Evolutionary conservation across 2,329 filamentous ascomycete genomes (phyloP).

Genomic region (Westerdykella ornata): DNA sequence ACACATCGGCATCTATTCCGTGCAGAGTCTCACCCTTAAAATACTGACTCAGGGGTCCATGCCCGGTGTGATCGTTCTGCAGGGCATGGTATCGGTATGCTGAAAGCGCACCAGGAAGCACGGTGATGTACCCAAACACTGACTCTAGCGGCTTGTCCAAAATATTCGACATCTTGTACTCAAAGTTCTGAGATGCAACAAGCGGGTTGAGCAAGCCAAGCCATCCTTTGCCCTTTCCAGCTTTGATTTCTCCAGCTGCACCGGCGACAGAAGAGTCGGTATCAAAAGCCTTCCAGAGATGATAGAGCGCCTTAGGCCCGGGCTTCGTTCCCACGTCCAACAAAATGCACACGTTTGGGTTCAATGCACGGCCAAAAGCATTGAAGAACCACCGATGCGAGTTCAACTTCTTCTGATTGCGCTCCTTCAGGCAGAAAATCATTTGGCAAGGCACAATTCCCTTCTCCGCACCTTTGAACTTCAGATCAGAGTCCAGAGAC

Average conservation of each 20-base stretch:
- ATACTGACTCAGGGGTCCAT: slow-evolving; percentile 93
- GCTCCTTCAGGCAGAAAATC: slow-evolving; percentile 97
- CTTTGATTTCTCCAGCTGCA: slow-evolving; percentile 95
- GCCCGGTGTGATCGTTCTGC: slow-evolving; percentile 92
- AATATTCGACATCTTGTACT: slow-evolving; percentile 99
- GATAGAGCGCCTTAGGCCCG: slow-evolving; percentile 83
- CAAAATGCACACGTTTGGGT: slow-evolving; percentile 93
- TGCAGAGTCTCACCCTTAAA: slow-evolving; percentile 98
- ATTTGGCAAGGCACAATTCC: slow-evolving; percentile 97
- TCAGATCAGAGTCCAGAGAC: slow-evolving; percentile 87
- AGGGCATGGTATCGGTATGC: slow-evolving; percentile 93
- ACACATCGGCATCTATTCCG: slow-evolving; percentile 91
- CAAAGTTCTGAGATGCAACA: slow-evolving; percentile 96
- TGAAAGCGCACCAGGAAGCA: slow-evolving; percentile 87
- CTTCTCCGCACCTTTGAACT: slow-evolving; percentile 99
- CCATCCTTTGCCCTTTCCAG: slow-evolving; percentile 83
- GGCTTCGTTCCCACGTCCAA: slow-evolving; percentile 95
- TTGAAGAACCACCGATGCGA: slow-evolving; percentile 99
- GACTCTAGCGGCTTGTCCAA: slow-evolving; percentile 95
- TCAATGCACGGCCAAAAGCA: slow-evolving; percentile 84
- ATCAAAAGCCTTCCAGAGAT: slow-evolving; percentile 98
- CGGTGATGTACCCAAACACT: slow-evolving; percentile 96
- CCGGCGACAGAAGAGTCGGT: slow-evolving; percentile 96
- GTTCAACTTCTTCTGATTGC: slow-evolving; percentile 96
- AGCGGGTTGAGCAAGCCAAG: slow-evolving; percentile 83